Evolutionary conservation across 2,329 filamentous ascomycete species (phyloP).

Genomic region (Aureobasidium leucospermi): DNA sequence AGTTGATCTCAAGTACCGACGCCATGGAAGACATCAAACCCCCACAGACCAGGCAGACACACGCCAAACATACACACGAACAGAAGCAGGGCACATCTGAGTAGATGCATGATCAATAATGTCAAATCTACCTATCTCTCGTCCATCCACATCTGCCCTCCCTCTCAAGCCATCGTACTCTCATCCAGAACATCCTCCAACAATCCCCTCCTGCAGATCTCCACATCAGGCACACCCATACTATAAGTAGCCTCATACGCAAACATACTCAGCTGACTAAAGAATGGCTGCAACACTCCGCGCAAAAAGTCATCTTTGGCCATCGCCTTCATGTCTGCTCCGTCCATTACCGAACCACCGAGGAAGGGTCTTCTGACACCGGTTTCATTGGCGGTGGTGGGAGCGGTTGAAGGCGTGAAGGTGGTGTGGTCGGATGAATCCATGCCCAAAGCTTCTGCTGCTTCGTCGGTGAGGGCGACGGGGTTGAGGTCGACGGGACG

Average conservation of each 20-base stretch:
- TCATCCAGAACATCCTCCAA: constrained; percentile 27
- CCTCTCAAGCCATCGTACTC: constrained; percentile 41
- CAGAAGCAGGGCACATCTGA: no score
- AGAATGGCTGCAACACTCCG: constrained; percentile 77
- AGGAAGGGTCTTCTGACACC: constrained; percentile 35
- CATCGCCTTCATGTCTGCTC: constrained; percentile 46
- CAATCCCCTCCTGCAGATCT: constrained; percentile 43
- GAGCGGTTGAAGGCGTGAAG: constrained; percentile 1
- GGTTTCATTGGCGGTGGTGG: background rate
- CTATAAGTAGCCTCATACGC: constrained; percentile 90
- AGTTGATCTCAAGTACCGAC: no score
- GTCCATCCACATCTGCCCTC: background rate
- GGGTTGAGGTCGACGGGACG: constrained; percentile 62
- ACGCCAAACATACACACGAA: background rate
- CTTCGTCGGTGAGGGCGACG: constrained; percentile 72
- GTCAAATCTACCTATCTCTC: no score
- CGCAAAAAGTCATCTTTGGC: constrained; percentile 58
- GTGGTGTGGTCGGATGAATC: constrained; percentile 25
- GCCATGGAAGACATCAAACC: no score
- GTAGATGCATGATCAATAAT: background rate
- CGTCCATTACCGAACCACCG: constrained; percentile 49
- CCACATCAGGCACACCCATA: constrained; percentile 63
- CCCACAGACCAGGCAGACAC: no score
- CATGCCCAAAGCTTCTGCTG: constrained; percentile 65
- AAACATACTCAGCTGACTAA: constrained; percentile 84